Evolutionary conservation across 306 rosid species (phyloP).

Genomic region (Corylus americana): DNA sequence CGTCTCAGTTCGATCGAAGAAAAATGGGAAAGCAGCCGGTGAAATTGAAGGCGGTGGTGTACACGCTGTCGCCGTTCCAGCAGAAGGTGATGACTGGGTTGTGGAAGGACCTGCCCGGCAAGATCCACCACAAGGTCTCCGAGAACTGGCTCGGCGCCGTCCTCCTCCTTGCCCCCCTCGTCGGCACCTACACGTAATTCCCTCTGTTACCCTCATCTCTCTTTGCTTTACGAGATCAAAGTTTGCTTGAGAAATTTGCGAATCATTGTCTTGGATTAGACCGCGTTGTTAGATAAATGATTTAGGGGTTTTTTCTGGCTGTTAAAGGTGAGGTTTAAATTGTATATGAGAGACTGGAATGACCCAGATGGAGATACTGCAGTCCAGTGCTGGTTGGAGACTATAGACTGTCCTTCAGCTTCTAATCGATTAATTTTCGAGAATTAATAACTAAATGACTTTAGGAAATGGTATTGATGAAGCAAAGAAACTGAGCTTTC

Average conservation of each 20-base stretch:
- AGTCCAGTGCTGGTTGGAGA: background rate
- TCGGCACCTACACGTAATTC: conserved; percentile 58
- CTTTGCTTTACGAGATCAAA: background rate
- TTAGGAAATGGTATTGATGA: too few species aligned
- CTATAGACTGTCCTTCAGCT: background rate
- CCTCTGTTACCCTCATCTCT: background rate
- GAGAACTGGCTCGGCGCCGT: conserved; percentile 84
- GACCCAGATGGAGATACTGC: background rate
- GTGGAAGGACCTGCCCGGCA: conserved; percentile 74
- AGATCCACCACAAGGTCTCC: conserved; percentile 86
- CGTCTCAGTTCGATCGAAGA: background rate
- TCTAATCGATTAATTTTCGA: background rate
- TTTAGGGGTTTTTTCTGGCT: background rate
- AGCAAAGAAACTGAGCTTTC: too few species aligned
- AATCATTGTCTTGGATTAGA: background rate
- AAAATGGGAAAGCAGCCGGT: conserved; percentile 72
- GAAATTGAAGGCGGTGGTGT: conserved; percentile 75
- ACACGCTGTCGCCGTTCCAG: conserved; percentile 86
- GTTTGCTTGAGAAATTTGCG: background rate
- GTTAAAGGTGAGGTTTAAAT: background rate
- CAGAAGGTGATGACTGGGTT: conserved; percentile 86
- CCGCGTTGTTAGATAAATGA: background rate
- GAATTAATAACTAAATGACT: background rate
- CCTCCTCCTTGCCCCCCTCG: conserved; percentile 65
- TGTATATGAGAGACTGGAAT: background rate